Base-by-base conservation (phyloP, 2,329 filamentous ascomycete genomes). In the Cladosporium sp. region DNA sequence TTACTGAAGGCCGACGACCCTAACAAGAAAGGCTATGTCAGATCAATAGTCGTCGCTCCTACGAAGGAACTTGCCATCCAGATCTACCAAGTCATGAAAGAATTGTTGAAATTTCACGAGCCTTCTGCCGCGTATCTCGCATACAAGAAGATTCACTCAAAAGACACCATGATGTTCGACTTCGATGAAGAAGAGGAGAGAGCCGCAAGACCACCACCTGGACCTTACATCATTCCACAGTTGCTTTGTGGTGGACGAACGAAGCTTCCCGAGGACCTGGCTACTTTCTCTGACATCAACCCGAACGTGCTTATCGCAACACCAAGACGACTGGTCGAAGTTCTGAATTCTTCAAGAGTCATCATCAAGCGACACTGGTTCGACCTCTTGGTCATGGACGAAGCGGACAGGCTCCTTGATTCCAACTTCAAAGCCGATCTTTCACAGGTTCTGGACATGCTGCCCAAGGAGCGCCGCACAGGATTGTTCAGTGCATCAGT, bases 401-500 rank as follows among this genome's bases (percentile, higher is more conserved):
- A 99, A 80, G 95, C 94, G 59, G 95, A 99, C 78, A 86, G 95
- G 67, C 82, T 99, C 30, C 83, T 99, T 12, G 95, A 99, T 79
- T 85, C 98, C 26, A 95, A 96, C 6, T 98, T 99, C 80, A 95
- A 96, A 77, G 89, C 92, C 65, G 93, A 97, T 71, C 80, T 99
- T 32, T 92, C 95, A 71, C 91, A 88, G 65, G 97, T 98, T 49
- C 81, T 99, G 26, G 87, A 88, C 0, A 86, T 91, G 18, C 81
- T 99, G 6, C 95, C 95, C 0, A 99, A 99, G 76, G 95, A 99
- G 77, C 85, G 95, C 61, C 86, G 95, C 59, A 99, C 95, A 0
- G 95, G 95, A 0, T 82, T 99, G 0, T 99, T 98, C 80, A 97
- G 92, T 74, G 95, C 95, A 14, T 96, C 91, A 73, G 91, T 99